These are phyloP conservation scores for Aureobasidium zeae DNA, from an alignment of 2,329 filamentous ascomycete species.

Conservation along the genomic window DNA sequence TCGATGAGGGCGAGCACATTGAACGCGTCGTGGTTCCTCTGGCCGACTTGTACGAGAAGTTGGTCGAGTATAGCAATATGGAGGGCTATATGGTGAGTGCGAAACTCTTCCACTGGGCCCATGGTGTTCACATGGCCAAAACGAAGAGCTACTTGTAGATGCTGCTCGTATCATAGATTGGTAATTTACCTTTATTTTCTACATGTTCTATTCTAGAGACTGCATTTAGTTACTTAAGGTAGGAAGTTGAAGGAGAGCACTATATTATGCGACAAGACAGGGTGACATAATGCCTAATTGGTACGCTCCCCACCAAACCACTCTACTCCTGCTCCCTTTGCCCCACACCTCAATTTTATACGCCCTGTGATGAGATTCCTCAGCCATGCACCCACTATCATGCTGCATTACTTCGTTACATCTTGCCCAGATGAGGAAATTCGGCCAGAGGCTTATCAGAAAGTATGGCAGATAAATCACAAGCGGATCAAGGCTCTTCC, in stretches of 20 bases:
- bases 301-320: slow-evolving; percentile 7
- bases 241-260: no score
- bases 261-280: no score
- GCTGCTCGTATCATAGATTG: no score
- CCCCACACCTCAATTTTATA: not conserved
- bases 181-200: no score
- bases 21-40: slow-evolving; percentile 50
- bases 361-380: not conserved
- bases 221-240: no score
- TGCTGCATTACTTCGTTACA: not conserved
- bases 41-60: slow-evolving; percentile 45
- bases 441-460: not conserved
- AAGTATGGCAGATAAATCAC: slow-evolving; percentile 5
- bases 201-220: no score
- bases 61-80: slow-evolving; percentile 39
- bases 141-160: slow-evolving; percentile 10
- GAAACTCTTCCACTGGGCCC: slow-evolving; percentile 53
- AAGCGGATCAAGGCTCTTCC: not conserved
- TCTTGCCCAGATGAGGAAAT: not conserved
- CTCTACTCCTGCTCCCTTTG: slow-evolving; percentile 10
- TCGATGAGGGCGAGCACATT: slow-evolving; percentile 54
- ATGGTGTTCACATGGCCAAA: slow-evolving; percentile 40
- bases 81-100: slow-evolving; percentile 47
- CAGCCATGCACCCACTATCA: not conserved
- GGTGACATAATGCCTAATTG: no score